Evolutionary conservation across 2,329 filamentous ascomycete species (phyloP).

Genomic region (Penicillium sp.): DNA sequence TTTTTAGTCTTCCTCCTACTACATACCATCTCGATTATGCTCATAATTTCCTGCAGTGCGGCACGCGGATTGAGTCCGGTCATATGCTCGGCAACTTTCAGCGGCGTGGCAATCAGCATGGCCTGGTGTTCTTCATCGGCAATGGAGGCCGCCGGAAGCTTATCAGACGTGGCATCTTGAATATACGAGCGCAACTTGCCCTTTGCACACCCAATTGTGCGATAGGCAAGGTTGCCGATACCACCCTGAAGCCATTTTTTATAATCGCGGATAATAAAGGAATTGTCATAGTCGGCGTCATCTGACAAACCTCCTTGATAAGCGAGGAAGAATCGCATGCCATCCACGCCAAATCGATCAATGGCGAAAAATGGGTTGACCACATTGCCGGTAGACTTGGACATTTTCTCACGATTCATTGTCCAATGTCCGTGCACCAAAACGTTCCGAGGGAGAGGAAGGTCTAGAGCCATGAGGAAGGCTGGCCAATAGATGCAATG

Average conservation of each 20-base stretch:
- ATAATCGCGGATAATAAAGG: constrained; percentile 73
- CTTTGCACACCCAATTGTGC: constrained; percentile 68
- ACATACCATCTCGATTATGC: constrained; percentile 62
- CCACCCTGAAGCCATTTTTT: constrained; percentile 76
- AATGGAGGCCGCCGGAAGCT: constrained; percentile 34
- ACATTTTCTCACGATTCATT: constrained; percentile 90
- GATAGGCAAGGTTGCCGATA: constrained; percentile 77
- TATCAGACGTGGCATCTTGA: constrained; percentile 37
- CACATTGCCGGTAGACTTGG: constrained; percentile 91
- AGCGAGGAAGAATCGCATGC: constrained; percentile 86
- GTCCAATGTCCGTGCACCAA: constrained; percentile 96
- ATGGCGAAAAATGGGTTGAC: constrained; percentile 93
- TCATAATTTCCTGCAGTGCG: constrained; percentile 68
- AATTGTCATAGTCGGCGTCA: constrained; percentile 86
- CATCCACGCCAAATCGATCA: constrained; percentile 83
- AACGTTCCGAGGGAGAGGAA: constrained; percentile 77
- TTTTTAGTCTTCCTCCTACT: constrained; percentile 5
- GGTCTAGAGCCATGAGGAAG: constrained; percentile 82
- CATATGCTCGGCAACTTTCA: constrained; percentile 61
- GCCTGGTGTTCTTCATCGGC: constrained; percentile 43
- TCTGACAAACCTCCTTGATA: constrained; percentile 74
- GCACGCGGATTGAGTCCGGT: constrained; percentile 63
- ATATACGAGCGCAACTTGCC: constrained; percentile 71
- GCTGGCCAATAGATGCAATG: constrained; percentile 99
- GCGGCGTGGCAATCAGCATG: constrained; percentile 47